Evolutionary conservation across 129 eudicot genomes (phyloP).

Genomic region (Tagetes erecta): DNA sequence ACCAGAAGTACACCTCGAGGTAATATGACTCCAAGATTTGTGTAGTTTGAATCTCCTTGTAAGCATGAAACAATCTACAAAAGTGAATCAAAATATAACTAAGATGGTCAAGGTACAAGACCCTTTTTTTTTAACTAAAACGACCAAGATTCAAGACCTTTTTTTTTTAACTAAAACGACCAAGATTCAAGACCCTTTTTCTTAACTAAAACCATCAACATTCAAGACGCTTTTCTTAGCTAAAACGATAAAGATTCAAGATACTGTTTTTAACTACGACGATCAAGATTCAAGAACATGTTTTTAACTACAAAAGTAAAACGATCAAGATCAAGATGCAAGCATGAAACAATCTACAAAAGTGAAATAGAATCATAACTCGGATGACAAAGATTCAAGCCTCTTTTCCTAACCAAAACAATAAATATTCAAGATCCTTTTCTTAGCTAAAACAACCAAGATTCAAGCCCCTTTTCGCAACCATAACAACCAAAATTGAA

Average conservation of each 20-base stretch:
- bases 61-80: constrained; percentile 45
- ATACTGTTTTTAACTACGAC: no score
- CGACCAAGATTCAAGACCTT: neutral
- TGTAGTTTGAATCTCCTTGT: constrained; percentile 43
- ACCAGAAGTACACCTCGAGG: constrained; percentile 47
- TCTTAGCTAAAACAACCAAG: neutral
- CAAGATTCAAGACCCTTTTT: constrained; percentile 1
- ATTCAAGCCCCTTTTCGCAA: neutral
- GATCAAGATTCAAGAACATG: no score
- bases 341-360: constrained; percentile 43
- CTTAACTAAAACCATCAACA: neutral
- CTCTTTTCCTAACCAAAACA: neutral
- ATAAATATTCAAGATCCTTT: neutral
- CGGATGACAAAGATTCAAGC: neutral
- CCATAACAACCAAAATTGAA: neutral
- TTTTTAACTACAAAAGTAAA: no score
- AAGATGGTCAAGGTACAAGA: neutral
- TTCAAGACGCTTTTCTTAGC: neutral
- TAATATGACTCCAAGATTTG: constrained; percentile 36
- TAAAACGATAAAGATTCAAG: no score
- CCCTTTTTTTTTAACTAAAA: constrained; percentile 4
- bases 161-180: neutral
- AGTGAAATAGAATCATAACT: neutral
- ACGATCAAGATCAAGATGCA: constrained; percentile 2
- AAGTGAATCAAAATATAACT: neutral